Percentiles rank a stretch among this genome's conserved stretches.
These are phyloP conservation scores for Tetrastigma voinierianum DNA, from an alignment of 164 flowering plant species.

Conservation along the genomic window DNA sequence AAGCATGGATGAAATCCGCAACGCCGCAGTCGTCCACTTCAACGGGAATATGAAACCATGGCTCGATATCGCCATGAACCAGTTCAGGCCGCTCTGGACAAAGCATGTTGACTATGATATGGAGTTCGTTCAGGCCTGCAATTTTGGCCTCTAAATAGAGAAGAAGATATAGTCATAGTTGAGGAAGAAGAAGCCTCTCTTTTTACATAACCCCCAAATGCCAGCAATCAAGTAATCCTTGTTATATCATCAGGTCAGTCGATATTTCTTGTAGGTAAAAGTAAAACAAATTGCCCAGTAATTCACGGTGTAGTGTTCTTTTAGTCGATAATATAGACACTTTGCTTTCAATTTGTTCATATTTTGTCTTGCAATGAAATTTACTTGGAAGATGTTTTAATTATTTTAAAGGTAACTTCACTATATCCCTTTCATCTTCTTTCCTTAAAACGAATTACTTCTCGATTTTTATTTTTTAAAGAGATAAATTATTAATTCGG, in stretches of 20 bases:
- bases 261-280: not conserved
- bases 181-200: not conserved
- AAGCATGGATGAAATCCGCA: slow-evolving; percentile 44
- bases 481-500: no score
- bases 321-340: not conserved
- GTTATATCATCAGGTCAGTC: not conserved
- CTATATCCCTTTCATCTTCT: no score
- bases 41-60: slow-evolving; percentile 60
- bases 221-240: not conserved
- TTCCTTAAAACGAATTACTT: no score
- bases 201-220: not conserved
- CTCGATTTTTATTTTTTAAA: no score
- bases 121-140: slow-evolving; percentile 51
- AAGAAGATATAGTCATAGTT: not conserved
- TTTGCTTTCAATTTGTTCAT: not conserved
- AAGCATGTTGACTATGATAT: slow-evolving; percentile 45
- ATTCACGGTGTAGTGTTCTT: no score
- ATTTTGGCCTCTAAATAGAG: slow-evolving; percentile 30
- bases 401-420: not conserved
- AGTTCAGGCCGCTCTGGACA: slow-evolving; percentile 43
- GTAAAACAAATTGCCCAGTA: no score
- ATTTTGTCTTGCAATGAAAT: not conserved
- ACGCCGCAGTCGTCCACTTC: slow-evolving; percentile 52
- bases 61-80: slow-evolving; percentile 56
- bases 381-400: not conserved